Base-by-base conservation (phyloP, 2,329 filamentous ascomycete species). In the Arthroderma sp. region DNA sequence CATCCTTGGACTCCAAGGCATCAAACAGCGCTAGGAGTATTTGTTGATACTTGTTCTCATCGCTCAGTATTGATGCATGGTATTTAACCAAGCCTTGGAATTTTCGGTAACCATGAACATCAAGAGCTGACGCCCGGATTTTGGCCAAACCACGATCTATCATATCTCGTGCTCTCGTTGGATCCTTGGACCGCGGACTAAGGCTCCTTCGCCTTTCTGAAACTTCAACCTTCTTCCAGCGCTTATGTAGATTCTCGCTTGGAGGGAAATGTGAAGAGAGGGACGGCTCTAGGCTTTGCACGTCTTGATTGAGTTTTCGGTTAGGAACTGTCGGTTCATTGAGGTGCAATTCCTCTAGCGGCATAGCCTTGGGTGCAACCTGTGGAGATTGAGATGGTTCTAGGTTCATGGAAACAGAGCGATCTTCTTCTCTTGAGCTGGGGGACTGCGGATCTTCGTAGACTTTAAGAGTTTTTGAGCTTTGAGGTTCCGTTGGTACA, bases 371-470 rank as follows among this genome's bases (percentile, higher is more conserved):
- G 9, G 48, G 45, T 4, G 47, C 48, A 43, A 51, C 55, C 15
- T 51, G 51, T 22, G 56, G 54, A 1, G 51, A 49, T 10, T 51
- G 48, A 33, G 53, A 43, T 8, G 52, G 36, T 15, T 52, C 51
- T 9, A 49, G 44, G 27, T 49, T 32, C 31, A 54, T 50, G 40
- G 43, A 38, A 36, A 48, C 29, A 29, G 46, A 45, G 38, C 46
- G 38, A 36, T 46, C 52, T 29, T 46, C 48, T 52, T 60, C 57
- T 34, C 58, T 56, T n/a, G 51, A 46, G 11, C 46, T 44, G 37
- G 54, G 57, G 2, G 58, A 65, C 43, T 70, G 68, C 1, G 71
- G 71, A 49, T 75, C 72, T 55, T 76, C 73, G 50, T 72, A 74
- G 29, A 73, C 70, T 43, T 68, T 68, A 3, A 73, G 43, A 8